phyloP scores from a whole-genome alignment of 805 yeast species.

The Blastobotrys chiropterorum region DNA sequence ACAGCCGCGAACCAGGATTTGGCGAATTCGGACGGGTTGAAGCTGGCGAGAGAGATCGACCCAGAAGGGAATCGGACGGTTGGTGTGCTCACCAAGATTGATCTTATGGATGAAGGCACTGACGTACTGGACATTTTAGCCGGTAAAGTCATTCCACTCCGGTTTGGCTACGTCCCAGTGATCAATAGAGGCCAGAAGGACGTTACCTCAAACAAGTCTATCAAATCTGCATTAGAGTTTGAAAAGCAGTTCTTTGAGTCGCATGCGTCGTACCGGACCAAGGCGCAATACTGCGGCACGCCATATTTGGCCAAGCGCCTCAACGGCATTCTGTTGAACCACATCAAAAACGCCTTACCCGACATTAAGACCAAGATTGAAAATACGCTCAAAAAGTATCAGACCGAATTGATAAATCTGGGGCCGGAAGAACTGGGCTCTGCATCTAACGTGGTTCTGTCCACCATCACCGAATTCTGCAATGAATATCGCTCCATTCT shows the following conservation, averaged over 20 bases:
- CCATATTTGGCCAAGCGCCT: slow-evolving; percentile 91
- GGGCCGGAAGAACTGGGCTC: slow-evolving; percentile 79
- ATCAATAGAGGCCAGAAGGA: slow-evolving; percentile 97
- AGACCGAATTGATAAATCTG: slow-evolving; percentile 64
- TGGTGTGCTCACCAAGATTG: slow-evolving; percentile 95
- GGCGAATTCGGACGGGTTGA: slow-evolving; percentile 94
- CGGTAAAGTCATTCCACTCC: slow-evolving; percentile 89
- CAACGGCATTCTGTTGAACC: slow-evolving; percentile 82
- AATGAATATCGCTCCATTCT: slow-evolving; percentile 87
- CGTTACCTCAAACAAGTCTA: slow-evolving; percentile 80
- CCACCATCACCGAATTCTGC: slow-evolving; percentile 88
- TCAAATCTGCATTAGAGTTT: slow-evolving; percentile 77
- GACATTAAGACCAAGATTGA: slow-evolving; percentile 91
- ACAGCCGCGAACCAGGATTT: slow-evolving; percentile 96
- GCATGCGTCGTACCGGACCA: slow-evolving; percentile 83
- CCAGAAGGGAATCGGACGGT: slow-evolving; percentile 93
- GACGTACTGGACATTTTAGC: slow-evolving; percentile 94
- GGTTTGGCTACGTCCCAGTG: slow-evolving; percentile 96
- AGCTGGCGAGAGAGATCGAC: slow-evolving; percentile 94
- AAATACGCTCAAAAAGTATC: slow-evolving; percentile 76
- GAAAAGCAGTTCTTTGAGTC: slow-evolving; percentile 78
- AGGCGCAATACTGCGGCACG: slow-evolving; percentile 94
- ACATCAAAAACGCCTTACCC: slow-evolving; percentile 82
- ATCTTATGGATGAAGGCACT: slow-evolving; percentile 96
- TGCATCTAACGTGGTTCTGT: slow-evolving; percentile 83